A percentile compares a stretch with the other conserved stretches of the same genome.
These are phyloP conservation scores for Penicillium sp. DNA, from an alignment of 2,329 filamentous ascomycete species.

Conservation along the genomic window DNA sequence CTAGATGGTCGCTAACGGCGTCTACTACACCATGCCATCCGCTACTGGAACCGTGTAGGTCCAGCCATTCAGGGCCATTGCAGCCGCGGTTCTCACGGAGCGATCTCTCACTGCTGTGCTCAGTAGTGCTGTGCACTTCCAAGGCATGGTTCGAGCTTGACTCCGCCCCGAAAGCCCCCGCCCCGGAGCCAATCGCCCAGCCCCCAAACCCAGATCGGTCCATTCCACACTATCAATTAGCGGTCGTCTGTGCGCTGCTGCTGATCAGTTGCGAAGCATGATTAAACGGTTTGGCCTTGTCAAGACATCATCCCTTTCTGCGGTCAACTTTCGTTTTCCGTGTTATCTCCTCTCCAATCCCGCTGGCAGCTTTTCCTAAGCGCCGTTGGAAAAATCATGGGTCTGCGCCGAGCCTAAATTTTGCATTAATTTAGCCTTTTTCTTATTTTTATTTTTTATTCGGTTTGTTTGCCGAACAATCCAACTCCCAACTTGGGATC, in stretches of 20 bases:
- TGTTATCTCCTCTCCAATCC: constrained; percentile 1
- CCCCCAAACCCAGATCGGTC: constrained; percentile 19
- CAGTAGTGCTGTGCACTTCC: background rate
- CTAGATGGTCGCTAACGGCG: constrained; percentile 10
- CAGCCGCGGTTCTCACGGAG: background rate
- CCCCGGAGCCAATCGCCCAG: background rate
- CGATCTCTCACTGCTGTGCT: background rate
- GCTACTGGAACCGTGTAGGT: constrained; percentile 10
- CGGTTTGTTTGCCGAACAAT: background rate
- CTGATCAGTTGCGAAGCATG: constrained; percentile 17
- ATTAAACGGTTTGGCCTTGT: constrained; percentile 21
- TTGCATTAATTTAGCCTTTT: background rate
- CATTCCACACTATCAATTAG: constrained; percentile 17
- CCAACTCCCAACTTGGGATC: background rate
- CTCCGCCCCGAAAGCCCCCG: background rate
- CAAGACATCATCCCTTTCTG: constrained; percentile 19
- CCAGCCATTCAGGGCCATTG: background rate
- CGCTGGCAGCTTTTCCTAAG: constrained; percentile 15
- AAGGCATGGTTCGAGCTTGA: background rate
- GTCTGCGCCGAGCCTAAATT: constrained; percentile 1
- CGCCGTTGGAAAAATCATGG: constrained; percentile 20
- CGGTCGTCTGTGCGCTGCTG: constrained; percentile 23
- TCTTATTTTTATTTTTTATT: too few relatives aligned
- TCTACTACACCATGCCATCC: constrained; percentile 10
- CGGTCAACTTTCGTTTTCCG: constrained; percentile 2